Percentiles rank a stretch among this genome's conserved stretches.
phyloP scores from a whole-genome alignment of 208 protist genomes.

The Wallacemonas sp. region DNA sequence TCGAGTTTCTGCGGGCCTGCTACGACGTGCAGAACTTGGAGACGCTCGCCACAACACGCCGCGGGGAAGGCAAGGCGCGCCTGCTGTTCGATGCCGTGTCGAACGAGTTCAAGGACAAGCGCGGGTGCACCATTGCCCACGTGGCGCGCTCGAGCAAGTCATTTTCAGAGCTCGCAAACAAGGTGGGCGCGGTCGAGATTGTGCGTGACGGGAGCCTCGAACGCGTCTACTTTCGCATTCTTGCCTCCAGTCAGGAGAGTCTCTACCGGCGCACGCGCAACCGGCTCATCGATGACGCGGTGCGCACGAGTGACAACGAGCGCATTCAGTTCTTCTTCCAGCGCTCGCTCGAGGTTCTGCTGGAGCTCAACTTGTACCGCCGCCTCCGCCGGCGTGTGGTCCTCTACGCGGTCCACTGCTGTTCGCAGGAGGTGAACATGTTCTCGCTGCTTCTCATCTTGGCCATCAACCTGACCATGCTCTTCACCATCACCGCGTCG shows the following conservation, averaged over 20 bases:
- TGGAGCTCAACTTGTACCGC: conserved; percentile 51
- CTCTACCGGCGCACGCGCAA: conserved; percentile 31
- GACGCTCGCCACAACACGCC: conserved; percentile 22
- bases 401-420: conserved; percentile 43
- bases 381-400: conserved; percentile 29
- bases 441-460: conserved; percentile 42
- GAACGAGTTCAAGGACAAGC: conserved; percentile 50
- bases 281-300: conserved; percentile 36
- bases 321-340: conserved; percentile 60
- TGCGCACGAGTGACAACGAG: conserved; percentile 59
- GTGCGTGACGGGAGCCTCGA: conserved; percentile 50
- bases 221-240: conserved; percentile 67
- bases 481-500: conserved; percentile 36
- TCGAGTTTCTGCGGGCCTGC: conserved; percentile 56
- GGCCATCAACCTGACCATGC: conserved; percentile 52
- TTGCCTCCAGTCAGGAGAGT: conserved; percentile 41
- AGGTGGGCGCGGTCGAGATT: conserved; percentile 64
- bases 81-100: conserved; percentile 2
- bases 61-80: conserved; percentile 5
- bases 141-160: conserved; percentile 40
- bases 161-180: conserved; percentile 35
- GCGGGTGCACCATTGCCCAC: conserved; percentile 43
- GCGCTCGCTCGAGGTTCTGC: conserved; percentile 32
- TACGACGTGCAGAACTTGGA: conserved; percentile 45
- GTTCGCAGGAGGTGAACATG: conserved; percentile 33